These are phyloP conservation scores for Nannizziopsis arthrosporioides DNA, from an alignment of 2,329 filamentous ascomycete genomes.

Conservation along the genomic window DNA sequence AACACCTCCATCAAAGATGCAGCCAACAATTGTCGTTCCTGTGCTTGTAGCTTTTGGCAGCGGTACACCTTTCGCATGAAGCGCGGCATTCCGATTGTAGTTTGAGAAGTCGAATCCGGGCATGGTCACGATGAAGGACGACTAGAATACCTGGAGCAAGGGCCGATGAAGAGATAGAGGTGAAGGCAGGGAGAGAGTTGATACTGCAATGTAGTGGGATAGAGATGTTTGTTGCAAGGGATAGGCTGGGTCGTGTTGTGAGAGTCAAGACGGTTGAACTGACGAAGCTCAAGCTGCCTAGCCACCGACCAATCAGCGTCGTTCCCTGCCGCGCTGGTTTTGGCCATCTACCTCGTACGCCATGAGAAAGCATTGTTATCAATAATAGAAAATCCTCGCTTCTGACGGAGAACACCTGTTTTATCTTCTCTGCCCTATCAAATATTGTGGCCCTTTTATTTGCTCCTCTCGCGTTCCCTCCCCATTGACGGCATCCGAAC, in stretches of 20 bases:
- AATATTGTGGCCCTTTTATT: too few relatives aligned
- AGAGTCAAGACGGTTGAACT: slow-evolving; percentile 20
- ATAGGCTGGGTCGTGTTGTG: background rate
- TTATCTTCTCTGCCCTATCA: too few relatives aligned
- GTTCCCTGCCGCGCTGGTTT: background rate
- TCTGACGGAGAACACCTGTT: too few relatives aligned
- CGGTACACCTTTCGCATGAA: slow-evolving; percentile 87
- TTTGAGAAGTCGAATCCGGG: slow-evolving; percentile 98
- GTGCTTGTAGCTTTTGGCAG: slow-evolving; percentile 97
- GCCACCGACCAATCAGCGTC: slow-evolving; percentile 11
- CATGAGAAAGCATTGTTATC: background rate
- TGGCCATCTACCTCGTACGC: background rate
- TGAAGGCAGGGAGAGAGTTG: background rate
- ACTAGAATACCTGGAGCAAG: slow-evolving; percentile 7
- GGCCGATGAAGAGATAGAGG: background rate
- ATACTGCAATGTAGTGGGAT: background rate
- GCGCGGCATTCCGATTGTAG: slow-evolving; percentile 95
- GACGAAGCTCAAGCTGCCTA: slow-evolving; percentile 35
- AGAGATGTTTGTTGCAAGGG: background rate
- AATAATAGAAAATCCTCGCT: background rate
- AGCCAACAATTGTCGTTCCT: slow-evolving; percentile 96
- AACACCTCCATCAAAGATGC: slow-evolving; percentile 89
- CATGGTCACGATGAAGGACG: slow-evolving; percentile 46
- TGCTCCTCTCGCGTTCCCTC: background rate
- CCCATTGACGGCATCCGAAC: slow-evolving; percentile 3